Base-by-base conservation (phyloP, 768 basidiomycete genomes). In the Trametes cinnabarina region DNA sequence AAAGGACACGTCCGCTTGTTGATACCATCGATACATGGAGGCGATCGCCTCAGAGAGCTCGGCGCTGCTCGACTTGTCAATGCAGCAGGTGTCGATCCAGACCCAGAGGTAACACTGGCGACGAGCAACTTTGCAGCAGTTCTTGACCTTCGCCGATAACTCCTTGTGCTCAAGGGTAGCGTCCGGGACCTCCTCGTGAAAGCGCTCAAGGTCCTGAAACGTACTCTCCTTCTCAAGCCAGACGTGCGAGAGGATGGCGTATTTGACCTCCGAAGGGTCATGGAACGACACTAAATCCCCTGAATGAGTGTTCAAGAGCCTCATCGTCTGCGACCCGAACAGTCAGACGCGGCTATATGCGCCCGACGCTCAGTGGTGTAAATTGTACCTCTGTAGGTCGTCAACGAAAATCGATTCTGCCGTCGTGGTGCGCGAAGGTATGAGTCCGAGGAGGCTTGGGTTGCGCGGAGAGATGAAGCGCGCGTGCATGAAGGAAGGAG, bases 11-110 rank as follows among this genome's bases (percentile, higher is more conserved):
- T 19, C 25, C 4, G 39, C 37, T 11, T 39, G 40, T 15, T 25
- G 39, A 23, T 51, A 51, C 51, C 51, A 51, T 40, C n/a, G 15
- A 15, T 40, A 40, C 39, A 40, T 40, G 10, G 35, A 35, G 25
- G 20, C 20, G 48, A 34, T 35, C 26, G 51, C 51, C 22, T 41
- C 37, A 11, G 22, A 26, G 20, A 41, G 22, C 51, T 41, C 37
- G 5, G 51, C 51, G 23, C 48, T 50, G 48, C 48, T 50, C 32
- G 48, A 28, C 48, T 50, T 50, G 48, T 50, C 35, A 48, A 50
- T 50, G 32, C 48, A 50, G 48, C 48, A 50, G 1, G 48, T 50
- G 30, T 50, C 48, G 1, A 39, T 50, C 48, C 48, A 50, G 17
- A 25, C 28, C 32, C 30, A 35, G 9, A n/a, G 17, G n/a, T 26